These are phyloP conservation scores for Eucalyptus sideroxylon DNA, from an alignment of 345 rosid species.

Conservation along the genomic window DNA sequence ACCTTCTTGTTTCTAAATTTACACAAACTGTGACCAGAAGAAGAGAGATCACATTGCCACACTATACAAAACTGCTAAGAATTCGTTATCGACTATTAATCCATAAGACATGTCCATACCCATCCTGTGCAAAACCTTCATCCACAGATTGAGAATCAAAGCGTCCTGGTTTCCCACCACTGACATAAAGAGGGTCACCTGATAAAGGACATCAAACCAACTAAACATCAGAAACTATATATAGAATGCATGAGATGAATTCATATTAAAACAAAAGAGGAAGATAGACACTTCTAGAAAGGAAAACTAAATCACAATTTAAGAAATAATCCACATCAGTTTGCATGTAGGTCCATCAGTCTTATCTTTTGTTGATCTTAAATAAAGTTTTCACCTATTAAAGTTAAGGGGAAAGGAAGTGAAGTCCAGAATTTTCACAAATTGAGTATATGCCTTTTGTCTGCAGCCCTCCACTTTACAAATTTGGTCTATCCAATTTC, in stretches of 20 bases:
- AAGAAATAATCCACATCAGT: background rate
- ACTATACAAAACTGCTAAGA: background rate
- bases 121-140: conserved; percentile 51
- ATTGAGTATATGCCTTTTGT: background rate
- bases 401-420: background rate
- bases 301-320: background rate
- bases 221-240: background rate
- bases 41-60: background rate
- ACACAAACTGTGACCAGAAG: background rate
- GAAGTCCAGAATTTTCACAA: background rate
- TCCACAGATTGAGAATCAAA: conserved; percentile 27
- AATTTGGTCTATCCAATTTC: background rate
- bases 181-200: conserved; percentile 76
- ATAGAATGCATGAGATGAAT: background rate
- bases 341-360: background rate
- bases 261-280: background rate
- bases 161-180: conserved; percentile 59
- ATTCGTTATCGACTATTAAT: background rate
- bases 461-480: background rate
- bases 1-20: background rate
- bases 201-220: background rate
- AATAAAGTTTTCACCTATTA: background rate
- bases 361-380: background rate
- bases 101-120: conserved; percentile 24
- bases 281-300: background rate